Conservation (phyloP, 2,329 filamentous ascomycete genomes). For the Aspergillus terreus region DNA sequence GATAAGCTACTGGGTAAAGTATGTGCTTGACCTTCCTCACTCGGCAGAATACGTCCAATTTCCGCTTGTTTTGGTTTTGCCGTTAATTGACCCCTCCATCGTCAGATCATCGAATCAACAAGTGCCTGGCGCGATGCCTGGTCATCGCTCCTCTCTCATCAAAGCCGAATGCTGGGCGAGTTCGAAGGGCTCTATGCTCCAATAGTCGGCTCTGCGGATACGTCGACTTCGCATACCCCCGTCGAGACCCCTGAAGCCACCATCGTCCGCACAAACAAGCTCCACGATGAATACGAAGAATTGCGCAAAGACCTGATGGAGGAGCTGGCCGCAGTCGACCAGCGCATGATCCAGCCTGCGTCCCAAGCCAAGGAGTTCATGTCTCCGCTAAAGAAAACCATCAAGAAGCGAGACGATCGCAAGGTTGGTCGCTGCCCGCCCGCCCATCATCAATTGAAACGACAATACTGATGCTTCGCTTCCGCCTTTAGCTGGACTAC, state of each 20-base stretch:
- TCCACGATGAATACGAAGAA: constrained; percentile 67
- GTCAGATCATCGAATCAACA: constrained; percentile 69
- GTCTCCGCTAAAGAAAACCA: constrained; percentile 71
- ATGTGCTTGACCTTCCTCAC: constrained; percentile 17
- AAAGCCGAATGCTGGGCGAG: constrained; percentile 63
- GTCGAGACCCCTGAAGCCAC: constrained; percentile 60
- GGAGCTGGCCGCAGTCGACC: constrained; percentile 68
- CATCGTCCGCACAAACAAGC: constrained; percentile 60
- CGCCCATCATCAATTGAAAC: not conserved
- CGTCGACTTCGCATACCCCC: constrained; percentile 53
- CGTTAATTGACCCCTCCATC: constrained; percentile 8
- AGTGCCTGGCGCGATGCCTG: constrained; percentile 76
- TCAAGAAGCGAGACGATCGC: constrained; percentile 81
- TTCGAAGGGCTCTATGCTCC: constrained; percentile 74
- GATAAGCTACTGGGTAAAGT: constrained; percentile 72
- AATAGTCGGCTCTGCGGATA: constrained; percentile 63
- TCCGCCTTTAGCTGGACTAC: constrained; percentile 61
- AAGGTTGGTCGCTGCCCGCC: constrained; percentile 45
- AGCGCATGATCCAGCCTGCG: constrained; percentile 65
- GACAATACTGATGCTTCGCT: constrained; percentile 2
- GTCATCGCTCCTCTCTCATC: constrained; percentile 66
- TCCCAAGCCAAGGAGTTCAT: constrained; percentile 65
- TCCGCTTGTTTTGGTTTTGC: not conserved
- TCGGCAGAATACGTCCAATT: no score
- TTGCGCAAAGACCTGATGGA: constrained; percentile 67